Evolutionary conservation across 192 early-diverging fungal genomes (phyloP), one percentile per base, ranked within the genome.

Genomic region (Umbelopsis isabellina): DNA sequence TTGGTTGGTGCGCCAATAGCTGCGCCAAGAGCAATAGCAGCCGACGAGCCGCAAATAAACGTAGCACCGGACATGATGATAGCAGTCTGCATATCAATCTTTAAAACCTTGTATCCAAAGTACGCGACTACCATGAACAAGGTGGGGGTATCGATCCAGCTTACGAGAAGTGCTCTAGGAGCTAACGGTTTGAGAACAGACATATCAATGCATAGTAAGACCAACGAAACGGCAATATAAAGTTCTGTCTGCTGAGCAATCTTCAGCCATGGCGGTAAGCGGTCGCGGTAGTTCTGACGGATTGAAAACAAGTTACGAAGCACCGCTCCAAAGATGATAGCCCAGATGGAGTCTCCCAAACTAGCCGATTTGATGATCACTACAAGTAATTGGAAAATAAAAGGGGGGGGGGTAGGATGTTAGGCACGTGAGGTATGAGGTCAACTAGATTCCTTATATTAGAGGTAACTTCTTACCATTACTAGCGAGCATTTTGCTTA

Each of bases 61-160:
- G 82, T 86, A 1, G 84, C 84, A 0, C 82, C 84, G 3, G 80
- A 82, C 82, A 86, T 81, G 70, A 86, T 83, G 37, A 86, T 83
- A 35, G 76, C 22, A 13, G 75, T 83, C 49, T 86, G 84, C 16
- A 78, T 58, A 53, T 86, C 84, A 44, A 86, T 86, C 25, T 76
- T 76, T 30, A 86, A 66, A 45, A 69, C 72, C n/a, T 49, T 70
- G 66, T 72, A 71, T n/a, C 84, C 84, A 15, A 86, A 51, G 20
- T 76, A 76, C 22, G 84, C 82, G 16, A 86, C 76, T 0, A 78
- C 72, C 61, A 86, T 75, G 47, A 86, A 86, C 13, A 86, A 55
- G 13, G 78, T 77, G n/a, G 84, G 82, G 25, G 82, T 86, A 68
- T 83, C 84, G 11, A 83, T 69, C 84, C 84, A 86, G 33, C 78